Percentiles rank a stretch among this genome's conserved stretches.
phyloP scores from a whole-genome alignment of 1,284 basidiomycete genomes.

The Coniferiporia sulphurascens region DNA sequence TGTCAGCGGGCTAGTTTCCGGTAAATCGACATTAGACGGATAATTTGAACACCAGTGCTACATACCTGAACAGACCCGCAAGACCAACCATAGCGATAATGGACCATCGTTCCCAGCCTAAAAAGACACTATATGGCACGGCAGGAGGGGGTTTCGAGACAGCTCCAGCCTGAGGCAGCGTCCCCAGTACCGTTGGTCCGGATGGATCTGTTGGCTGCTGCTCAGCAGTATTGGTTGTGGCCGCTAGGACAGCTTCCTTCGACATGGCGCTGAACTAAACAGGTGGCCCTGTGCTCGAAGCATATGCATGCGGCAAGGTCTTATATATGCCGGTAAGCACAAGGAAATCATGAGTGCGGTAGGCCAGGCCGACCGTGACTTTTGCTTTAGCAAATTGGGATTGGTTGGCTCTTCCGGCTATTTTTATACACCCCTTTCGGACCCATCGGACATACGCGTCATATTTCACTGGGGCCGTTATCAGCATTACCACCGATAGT shows the following conservation, averaged over 20 bases:
- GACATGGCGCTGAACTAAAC: not conserved
- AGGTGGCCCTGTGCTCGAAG: not conserved
- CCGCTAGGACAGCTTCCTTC: not conserved
- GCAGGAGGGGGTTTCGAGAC: not conserved
- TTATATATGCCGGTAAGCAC: not conserved
- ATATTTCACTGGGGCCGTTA: no score
- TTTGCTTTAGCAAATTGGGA: not conserved
- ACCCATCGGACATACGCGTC: not conserved
- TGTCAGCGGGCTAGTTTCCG: slow-evolving; percentile 52
- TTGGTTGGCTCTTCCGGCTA: not conserved
- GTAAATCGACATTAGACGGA: not conserved
- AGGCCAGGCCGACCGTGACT: not conserved
- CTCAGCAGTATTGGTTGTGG: not conserved
- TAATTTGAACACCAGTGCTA: not conserved
- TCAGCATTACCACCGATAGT: no score
- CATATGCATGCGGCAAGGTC: not conserved
- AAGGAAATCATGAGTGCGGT: not conserved
- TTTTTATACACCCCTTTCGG: not conserved
- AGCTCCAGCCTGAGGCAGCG: not conserved
- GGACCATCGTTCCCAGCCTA: slow-evolving; percentile 57
- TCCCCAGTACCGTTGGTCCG: not conserved
- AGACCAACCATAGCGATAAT: slow-evolving; percentile 55
- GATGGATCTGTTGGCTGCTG: not conserved
- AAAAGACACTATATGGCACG: slow-evolving; percentile 50
- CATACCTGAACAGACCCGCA: slow-evolving; percentile 59